phyloP scores from a whole-genome alignment of 148 eudicot genomes.

The Rhododendron kiyosumense region DNA sequence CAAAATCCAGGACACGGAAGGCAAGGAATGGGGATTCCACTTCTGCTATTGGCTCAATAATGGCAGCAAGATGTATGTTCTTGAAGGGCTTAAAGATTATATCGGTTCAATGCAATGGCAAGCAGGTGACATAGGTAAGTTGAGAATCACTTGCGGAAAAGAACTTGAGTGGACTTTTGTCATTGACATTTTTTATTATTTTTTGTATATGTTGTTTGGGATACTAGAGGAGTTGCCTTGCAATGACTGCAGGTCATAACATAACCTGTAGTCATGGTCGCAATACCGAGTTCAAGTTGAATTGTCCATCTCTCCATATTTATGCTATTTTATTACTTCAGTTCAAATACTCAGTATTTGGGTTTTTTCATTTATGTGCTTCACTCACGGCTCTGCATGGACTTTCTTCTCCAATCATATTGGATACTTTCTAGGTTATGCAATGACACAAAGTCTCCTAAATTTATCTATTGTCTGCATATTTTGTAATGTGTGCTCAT shows the following conservation, averaged over 20 bases:
- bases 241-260: not conserved
- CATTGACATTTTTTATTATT: not conserved
- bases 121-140: constrained; percentile 37
- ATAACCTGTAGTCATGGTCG: not conserved
- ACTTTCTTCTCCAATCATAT: not conserved
- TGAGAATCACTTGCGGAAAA: not conserved
- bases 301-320: not conserved
- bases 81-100: constrained; percentile 44
- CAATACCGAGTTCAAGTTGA: not conserved
- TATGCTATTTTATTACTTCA: not conserved
- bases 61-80: constrained; percentile 33
- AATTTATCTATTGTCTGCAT: not conserved
- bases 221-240: not conserved
- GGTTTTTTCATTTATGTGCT: not conserved
- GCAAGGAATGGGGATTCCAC: constrained; percentile 35
- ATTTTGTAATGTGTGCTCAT: not conserved
- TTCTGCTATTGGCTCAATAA: constrained; percentile 33
- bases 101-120: constrained; percentile 34
- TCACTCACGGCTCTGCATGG: not conserved
- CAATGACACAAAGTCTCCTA: not conserved
- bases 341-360: not conserved
- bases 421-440: not conserved
- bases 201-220: not conserved
- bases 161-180: not conserved
- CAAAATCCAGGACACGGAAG: constrained; percentile 32